Evolutionary conservation across 768 basidiomycete species (phyloP).

Genomic region (Kwoniella dendrophila): DNA sequence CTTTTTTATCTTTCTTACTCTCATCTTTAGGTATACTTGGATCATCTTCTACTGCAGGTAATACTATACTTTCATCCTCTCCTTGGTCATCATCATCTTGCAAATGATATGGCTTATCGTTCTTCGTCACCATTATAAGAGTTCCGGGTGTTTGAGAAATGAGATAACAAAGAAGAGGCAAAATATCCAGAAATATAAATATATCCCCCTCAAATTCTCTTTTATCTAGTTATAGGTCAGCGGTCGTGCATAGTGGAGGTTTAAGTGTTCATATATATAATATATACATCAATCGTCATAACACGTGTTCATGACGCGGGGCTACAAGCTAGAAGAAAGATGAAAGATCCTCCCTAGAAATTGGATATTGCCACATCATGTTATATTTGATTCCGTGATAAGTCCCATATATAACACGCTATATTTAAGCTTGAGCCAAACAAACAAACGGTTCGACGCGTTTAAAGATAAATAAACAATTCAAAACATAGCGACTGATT

Average conservation of each 20-base stretch:
- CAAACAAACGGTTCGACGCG: constrained; percentile 8
- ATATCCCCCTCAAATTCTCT: neutral
- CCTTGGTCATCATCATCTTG: constrained; percentile 19
- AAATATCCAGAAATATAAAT: too few relatives aligned
- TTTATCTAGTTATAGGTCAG: neutral
- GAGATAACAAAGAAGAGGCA: too few relatives aligned
- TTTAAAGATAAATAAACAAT: constrained; percentile 6
- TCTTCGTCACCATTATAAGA: constrained; percentile 3
- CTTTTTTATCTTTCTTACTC: constrained; percentile 19
- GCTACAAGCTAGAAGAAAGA: neutral
- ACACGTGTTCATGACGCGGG: constrained; percentile 8
- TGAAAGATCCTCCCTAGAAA: too few relatives aligned
- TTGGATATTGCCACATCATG: constrained; percentile 14
- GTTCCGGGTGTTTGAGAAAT: neutral
- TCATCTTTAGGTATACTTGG: constrained; percentile 26
- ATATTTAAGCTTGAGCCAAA: constrained; percentile 17
- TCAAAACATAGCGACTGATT: constrained; percentile 22
- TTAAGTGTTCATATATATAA: too few relatives aligned
- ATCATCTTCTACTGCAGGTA: constrained; percentile 33
- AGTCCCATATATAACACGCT: too few relatives aligned
- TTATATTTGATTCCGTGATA: neutral
- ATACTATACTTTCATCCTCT: constrained; percentile 15
- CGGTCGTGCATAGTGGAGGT: constrained; percentile 23
- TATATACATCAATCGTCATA: neutral
- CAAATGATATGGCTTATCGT: constrained; percentile 25